Evolutionary conservation across 2,329 filamentous ascomycete genomes (phyloP).

Genomic region (Aspergillus ochraceus): DNA sequence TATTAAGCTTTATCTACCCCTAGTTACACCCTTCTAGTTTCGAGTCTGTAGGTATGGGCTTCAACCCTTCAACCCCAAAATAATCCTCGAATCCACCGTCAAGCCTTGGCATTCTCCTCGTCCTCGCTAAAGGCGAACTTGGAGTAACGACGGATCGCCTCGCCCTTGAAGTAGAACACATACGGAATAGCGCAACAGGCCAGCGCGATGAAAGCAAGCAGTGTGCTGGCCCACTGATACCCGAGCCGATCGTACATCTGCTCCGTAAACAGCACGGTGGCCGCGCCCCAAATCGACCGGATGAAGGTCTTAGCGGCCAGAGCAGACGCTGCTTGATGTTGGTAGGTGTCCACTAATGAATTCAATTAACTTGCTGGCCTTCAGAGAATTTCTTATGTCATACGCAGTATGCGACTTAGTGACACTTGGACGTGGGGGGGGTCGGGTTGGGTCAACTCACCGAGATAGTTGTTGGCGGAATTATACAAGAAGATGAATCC

Average conservation of each 20-base stretch:
- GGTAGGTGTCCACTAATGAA: constrained; percentile 30
- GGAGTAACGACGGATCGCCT: background rate
- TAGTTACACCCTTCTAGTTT: too few species aligned
- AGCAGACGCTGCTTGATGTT: constrained; percentile 35
- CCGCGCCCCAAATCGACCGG: constrained; percentile 15
- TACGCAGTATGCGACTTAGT: too few species aligned
- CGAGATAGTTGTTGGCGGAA: constrained; percentile 33
- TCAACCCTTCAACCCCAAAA: too few species aligned
- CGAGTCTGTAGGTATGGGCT: too few species aligned
- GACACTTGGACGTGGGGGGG: background rate
- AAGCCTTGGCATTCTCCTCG: background rate
- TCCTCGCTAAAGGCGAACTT: background rate
- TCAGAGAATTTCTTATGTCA: background rate
- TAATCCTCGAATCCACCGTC: too few species aligned
- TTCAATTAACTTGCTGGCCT: background rate
- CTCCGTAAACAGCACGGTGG: background rate
- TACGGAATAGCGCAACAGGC: background rate
- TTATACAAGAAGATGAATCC: constrained; percentile 35
- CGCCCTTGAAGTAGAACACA: background rate
- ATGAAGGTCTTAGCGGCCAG: constrained; percentile 31
- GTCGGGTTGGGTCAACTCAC: background rate
- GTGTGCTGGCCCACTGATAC: background rate
- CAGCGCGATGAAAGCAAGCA: background rate
- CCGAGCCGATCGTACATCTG: constrained; percentile 1
- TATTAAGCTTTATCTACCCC: too few species aligned